phyloP scores from a whole-genome alignment of 2,329 filamentous ascomycete genomes.

The Blumeriella jaapii region DNA sequence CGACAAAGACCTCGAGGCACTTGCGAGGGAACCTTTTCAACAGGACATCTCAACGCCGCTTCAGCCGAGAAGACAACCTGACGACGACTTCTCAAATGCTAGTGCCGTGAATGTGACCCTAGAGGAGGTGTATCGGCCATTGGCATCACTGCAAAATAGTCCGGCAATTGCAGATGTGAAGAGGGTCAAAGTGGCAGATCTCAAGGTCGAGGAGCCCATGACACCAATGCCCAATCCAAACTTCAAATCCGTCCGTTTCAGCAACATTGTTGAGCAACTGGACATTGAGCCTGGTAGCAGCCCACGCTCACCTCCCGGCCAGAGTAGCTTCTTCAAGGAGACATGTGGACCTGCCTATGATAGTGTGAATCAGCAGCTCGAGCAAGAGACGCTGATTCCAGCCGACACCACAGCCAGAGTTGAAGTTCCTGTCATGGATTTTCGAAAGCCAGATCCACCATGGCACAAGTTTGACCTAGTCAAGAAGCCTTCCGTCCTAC shows the following conservation, averaged over 20 bases:
- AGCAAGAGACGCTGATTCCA: slow-evolving; percentile 25
- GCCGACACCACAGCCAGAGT: slow-evolving; percentile 33
- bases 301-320: slow-evolving; percentile 3
- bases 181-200: slow-evolving; percentile 11
- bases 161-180: slow-evolving; percentile 5
- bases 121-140: slow-evolving; percentile 42
- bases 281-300: slow-evolving; percentile 7
- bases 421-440: slow-evolving; percentile 36
- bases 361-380: slow-evolving; percentile 14
- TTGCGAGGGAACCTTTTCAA: slow-evolving; percentile 23
- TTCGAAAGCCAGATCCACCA: slow-evolving; percentile 31
- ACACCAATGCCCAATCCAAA: slow-evolving; percentile 17
- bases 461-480: slow-evolving; percentile 31
- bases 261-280: slow-evolving; percentile 19
- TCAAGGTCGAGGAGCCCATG: slow-evolving; percentile 24
- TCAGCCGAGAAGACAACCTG: slow-evolving; percentile 1
- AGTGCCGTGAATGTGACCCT: slow-evolving; percentile 51
- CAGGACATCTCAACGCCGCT: slow-evolving; percentile 21
- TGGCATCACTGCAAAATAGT: slow-evolving; percentile 9
- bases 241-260: slow-evolving; percentile 21
- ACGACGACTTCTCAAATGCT: too few species aligned
- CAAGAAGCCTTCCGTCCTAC: slow-evolving; percentile 12
- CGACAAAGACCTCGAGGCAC: slow-evolving; percentile 16
- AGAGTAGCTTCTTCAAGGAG: slow-evolving; percentile 20
- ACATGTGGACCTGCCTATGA: slow-evolving; percentile 16